A percentile compares a stretch with the other conserved stretches of the same genome.
phyloP scores from a whole-genome alignment of 2,329 filamentous ascomycete species.

The Diatrype stigma region DNA sequence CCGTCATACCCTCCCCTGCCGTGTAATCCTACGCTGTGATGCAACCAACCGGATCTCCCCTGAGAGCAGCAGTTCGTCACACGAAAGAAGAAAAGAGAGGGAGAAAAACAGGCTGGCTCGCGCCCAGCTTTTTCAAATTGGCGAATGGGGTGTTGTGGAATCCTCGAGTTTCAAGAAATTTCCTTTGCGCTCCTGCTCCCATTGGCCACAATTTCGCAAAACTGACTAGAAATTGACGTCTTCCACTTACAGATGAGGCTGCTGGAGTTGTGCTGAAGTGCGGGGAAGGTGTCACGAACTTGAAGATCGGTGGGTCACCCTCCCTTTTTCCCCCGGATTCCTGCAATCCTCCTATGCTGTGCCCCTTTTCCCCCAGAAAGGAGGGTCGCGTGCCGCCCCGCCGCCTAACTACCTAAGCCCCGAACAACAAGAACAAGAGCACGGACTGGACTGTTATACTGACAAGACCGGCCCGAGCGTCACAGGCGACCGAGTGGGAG shows the following conservation, averaged over 20 bases:
- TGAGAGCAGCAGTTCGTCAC: too few species aligned
- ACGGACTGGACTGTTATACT: too few species aligned
- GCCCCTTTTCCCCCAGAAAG: too few species aligned
- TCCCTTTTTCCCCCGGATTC: too few species aligned
- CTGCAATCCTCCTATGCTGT: too few species aligned
- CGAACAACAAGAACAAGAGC: too few species aligned
- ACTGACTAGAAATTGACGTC: background rate
- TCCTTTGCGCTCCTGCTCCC: background rate
- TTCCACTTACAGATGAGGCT: constrained; percentile 43
- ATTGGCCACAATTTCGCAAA: background rate
- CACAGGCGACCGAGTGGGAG: constrained; percentile 59
- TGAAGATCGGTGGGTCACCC: constrained; percentile 38
- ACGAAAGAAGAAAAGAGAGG: background rate
- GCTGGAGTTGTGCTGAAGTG: constrained; percentile 56
- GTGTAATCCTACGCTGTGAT: background rate
- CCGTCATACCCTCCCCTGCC: too few species aligned
- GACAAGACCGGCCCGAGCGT: constrained; percentile 1
- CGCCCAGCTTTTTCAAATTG: too few species aligned
- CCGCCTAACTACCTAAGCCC: background rate
- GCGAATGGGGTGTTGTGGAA: too few species aligned
- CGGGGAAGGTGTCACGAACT: constrained; percentile 48
- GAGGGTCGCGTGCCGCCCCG: background rate
- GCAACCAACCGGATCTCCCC: too few species aligned
- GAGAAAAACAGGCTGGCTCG: too few species aligned
- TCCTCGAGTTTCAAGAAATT: too few species aligned